Evolutionary conservation across 108 stramenopile species (phyloP).

Genomic region (Discostella pseudostelligera): DNA sequence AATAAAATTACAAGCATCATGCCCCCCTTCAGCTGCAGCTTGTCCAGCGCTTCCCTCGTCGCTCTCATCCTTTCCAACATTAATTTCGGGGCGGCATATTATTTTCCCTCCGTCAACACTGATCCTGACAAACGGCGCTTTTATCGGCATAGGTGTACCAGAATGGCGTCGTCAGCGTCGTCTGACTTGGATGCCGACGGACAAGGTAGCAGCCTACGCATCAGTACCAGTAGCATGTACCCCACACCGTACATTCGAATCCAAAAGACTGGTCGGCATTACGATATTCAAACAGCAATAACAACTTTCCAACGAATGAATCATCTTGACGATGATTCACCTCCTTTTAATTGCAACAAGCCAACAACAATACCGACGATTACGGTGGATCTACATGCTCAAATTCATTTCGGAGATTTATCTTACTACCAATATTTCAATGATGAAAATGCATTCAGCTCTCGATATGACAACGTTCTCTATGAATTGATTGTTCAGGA

Average conservation of each 20-base stretch:
- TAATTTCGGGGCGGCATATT: not conserved
- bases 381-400: slow-evolving; percentile 69
- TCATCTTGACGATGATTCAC: not conserved
- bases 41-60: not conserved
- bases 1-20: too few relatives aligned
- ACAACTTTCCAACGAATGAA: slow-evolving; percentile 53
- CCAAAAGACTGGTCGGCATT: slow-evolving; percentile 34
- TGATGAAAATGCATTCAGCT: slow-evolving; percentile 35
- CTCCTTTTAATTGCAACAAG: not conserved
- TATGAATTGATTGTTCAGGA: slow-evolving; percentile 75
- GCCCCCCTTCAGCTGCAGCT: not conserved
- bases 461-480: slow-evolving; percentile 51
- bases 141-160: too few relatives aligned
- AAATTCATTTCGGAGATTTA: slow-evolving; percentile 67
- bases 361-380: not conserved
- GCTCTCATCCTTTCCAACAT: not conserved
- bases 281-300: slow-evolving; percentile 66
- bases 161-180: not conserved
- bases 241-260: slow-evolving; percentile 48
- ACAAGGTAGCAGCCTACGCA: not conserved
- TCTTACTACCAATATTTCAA: slow-evolving; percentile 71
- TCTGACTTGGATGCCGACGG: slow-evolving; percentile 7
- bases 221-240: not conserved
- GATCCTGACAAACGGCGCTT: not conserved
- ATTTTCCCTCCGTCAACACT: not conserved